Conservation (phyloP, 2,329 filamentous ascomycete species). For the Paecilomyces sp. region DNA sequence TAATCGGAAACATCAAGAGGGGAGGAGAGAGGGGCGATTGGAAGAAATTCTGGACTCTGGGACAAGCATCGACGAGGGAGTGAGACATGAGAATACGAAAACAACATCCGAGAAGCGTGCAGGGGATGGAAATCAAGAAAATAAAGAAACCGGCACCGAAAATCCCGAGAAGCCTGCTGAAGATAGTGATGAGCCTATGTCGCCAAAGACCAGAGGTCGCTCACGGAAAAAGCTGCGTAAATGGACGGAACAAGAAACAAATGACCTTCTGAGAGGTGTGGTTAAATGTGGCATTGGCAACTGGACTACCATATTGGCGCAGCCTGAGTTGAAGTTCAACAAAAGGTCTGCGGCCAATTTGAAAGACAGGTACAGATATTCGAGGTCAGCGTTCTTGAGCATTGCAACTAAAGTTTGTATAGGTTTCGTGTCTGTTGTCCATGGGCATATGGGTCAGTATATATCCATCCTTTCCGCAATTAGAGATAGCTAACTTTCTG, state of each 20-base stretch:
- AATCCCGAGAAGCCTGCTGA: constrained; percentile 2
- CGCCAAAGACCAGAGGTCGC: constrained; percentile 27
- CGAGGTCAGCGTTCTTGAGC: constrained; percentile 16
- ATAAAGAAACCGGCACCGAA: constrained; percentile 5
- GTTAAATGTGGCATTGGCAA: constrained; percentile 56
- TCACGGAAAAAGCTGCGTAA: constrained; percentile 43
- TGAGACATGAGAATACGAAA: constrained; percentile 9
- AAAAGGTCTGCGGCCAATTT: constrained; percentile 55
- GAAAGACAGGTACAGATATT: constrained; percentile 47
- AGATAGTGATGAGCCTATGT: constrained; percentile 17
- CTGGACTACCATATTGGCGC: constrained; percentile 57
- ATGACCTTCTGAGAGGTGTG: constrained; percentile 51
- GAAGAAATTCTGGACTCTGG: constrained; percentile 27
- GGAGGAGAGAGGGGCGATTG: constrained; percentile 26
- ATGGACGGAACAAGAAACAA: constrained; percentile 58
- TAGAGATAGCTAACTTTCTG: constrained; percentile 4
- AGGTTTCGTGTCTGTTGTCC: constrained; percentile 51
- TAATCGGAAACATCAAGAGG: constrained; percentile 16
- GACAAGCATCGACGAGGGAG: constrained; percentile 12
- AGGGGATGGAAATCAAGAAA: neutral
- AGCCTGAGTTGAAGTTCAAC: constrained; percentile 51
- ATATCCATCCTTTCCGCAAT: neutral
- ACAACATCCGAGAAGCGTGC: constrained; percentile 1
- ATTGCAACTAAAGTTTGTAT: constrained; percentile 8
- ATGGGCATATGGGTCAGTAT: constrained; percentile 33